Conservation (phyloP, 208 protist genomes). For the Leishmania aethiopica region DNA sequence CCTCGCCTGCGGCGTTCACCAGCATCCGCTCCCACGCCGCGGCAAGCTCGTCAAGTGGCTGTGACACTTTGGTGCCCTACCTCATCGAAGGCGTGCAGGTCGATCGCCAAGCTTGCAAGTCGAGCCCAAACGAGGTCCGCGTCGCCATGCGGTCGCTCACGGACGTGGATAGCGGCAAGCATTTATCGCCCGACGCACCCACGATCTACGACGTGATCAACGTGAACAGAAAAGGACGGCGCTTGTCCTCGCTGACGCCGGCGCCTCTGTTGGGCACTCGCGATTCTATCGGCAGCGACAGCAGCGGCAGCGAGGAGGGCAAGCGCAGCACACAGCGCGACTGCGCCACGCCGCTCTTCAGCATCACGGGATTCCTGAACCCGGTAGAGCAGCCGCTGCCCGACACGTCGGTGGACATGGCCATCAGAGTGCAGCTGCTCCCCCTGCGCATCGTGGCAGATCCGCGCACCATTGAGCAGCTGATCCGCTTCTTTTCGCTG, state of each 20-base stretch:
- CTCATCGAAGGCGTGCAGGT: conserved; percentile 31
- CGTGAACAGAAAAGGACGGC: background rate
- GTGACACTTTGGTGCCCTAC: conserved; percentile 24
- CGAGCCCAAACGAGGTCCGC: conserved; percentile 11
- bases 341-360: conserved; percentile 52
- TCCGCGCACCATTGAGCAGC: conserved; percentile 53
- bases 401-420: conserved; percentile 71
- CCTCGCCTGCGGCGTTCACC: background rate
- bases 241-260: background rate
- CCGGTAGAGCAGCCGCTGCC: conserved; percentile 68
- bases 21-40: background rate
- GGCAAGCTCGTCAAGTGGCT: background rate
- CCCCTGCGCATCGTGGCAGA: conserved; percentile 81
- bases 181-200: conserved; percentile 4
- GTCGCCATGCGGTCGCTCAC: conserved; percentile 21
- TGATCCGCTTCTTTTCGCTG: conserved; percentile 66
- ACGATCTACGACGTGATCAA: conserved; percentile 30
- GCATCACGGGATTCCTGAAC: conserved; percentile 57
- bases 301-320: conserved; percentile 21
- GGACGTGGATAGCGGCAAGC: conserved; percentile 18
- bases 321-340: background rate
- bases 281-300: conserved; percentile 12
- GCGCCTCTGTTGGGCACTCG: background rate
- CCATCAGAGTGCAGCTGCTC: conserved; percentile 66
- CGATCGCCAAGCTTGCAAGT: conserved; percentile 10